These are phyloP conservation scores for Phytophthora pisi DNA, from an alignment of 352 stramenopile genomes.

Conservation along the genomic window DNA sequence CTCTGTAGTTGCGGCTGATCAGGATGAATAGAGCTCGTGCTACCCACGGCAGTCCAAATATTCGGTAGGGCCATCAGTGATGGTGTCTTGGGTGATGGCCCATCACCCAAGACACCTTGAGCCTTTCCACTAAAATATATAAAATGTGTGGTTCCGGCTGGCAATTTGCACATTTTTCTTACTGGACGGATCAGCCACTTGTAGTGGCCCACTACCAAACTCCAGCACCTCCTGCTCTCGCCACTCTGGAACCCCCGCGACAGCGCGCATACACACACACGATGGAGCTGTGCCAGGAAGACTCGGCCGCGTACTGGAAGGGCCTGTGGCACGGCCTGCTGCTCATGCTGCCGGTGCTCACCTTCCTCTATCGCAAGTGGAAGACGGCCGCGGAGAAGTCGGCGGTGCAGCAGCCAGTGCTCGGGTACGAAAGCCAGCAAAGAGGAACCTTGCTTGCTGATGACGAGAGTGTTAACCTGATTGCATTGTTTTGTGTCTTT, in stretches of 20 bases:
- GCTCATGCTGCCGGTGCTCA: constrained; percentile 51
- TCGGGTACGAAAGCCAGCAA: constrained; percentile 41
- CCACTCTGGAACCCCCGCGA: no score
- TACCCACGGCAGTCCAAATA: no score
- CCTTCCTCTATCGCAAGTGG: constrained; percentile 60
- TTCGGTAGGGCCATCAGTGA: no score
- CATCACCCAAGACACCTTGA: no score
- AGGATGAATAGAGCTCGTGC: no score
- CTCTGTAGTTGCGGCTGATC: not conserved
- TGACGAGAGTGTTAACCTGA: constrained; percentile 2
- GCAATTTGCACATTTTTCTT: not conserved
- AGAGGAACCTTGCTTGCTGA: not conserved
- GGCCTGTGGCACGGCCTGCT: constrained; percentile 58
- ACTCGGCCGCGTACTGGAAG: constrained; percentile 52
- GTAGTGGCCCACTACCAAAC: no score
- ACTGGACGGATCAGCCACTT: not conserved
- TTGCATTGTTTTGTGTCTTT: constrained; percentile 3
- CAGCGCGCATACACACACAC: not conserved
- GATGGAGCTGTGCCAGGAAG: constrained; percentile 39
- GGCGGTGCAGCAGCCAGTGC: constrained; percentile 34
- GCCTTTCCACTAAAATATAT: not conserved
- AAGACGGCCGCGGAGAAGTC: constrained; percentile 24
- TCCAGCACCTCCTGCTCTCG: no score
- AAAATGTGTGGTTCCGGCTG: not conserved
- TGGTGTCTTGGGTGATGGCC: no score